Base-by-base conservation (phyloP, 768 basidiomycete species). In the Fomitopsis serialis region DNA sequence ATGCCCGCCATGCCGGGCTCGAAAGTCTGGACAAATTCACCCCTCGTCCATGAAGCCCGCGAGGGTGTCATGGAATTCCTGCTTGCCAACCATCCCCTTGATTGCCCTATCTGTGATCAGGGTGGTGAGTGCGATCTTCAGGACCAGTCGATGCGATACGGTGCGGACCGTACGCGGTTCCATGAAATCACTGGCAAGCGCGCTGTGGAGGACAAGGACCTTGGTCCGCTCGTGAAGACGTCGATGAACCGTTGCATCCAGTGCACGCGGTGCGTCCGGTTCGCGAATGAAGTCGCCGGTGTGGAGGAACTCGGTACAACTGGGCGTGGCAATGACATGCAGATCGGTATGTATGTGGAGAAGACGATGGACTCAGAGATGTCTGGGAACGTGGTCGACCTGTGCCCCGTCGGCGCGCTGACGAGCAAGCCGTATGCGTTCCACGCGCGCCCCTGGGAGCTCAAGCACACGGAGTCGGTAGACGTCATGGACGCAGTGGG, bases 51-150 rank as follows among this genome's bases (percentile, higher is more conserved):
- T 62, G 87, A 91, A 78, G 91, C 89, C 61, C 90, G 94, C 21
- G 94, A 97, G 71, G 97, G 97, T 48, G 96, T 98, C 55, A 98
- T 99, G 97, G 97, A 98, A 66, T 97, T 98, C 72, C 79, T 98
- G 36, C 84, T 98, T 55, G 84, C 96, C 54, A 98, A 99, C 71
- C 97, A 99, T 65, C 97, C 97, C 2, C 79, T 99, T 52, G 97
- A 99, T 69, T 99, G 97, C 71, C 97, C 97, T 21, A 89, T 98
- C 58, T 99, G 97, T 64, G 97, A 99, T 68, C 95, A 98, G 72
- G 96, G 95, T 67, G 96, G 97, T 54, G 95, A 98, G 79, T 99
- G 95, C 69, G 95, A 98, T 68, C 80, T 98, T 8, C 96, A 98
- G 75, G 96, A 98, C 72, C 96, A 98, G 70, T 96, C 96, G 13